phyloP scores from a whole-genome alignment of 129 eudicot genomes.

The Saposhnikovia divaricata region DNA sequence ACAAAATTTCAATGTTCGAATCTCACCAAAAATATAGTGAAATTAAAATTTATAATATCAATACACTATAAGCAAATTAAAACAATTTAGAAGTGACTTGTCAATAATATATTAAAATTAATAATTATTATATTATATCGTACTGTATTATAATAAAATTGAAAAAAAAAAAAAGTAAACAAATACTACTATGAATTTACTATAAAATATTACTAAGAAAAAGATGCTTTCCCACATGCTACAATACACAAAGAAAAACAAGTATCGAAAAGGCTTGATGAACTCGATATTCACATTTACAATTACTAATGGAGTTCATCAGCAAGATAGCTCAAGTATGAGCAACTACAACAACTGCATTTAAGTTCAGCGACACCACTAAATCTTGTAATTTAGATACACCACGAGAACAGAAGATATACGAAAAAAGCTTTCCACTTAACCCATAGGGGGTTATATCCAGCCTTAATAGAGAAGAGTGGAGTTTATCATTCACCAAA shows the following conservation, averaged over 20 bases:
- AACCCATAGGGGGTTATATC: not conserved
- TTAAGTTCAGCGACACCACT: not conserved
- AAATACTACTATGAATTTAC: too few species aligned
- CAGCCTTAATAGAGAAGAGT: not conserved
- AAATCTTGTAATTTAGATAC: not conserved
- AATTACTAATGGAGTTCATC: not conserved
- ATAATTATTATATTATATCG: too few species aligned
- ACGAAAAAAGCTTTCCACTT: not conserved
- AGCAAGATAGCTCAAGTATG: not conserved
- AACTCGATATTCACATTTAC: constrained; percentile 4
- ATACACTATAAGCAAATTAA: too few species aligned
- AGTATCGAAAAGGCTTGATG: not conserved
- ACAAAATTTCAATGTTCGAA: too few species aligned
- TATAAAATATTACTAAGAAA: too few species aligned
- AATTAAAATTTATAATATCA: too few species aligned
- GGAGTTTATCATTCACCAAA: not conserved
- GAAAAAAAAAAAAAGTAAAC: too few species aligned
- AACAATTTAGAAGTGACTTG: too few species aligned
- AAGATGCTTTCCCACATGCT: not conserved
- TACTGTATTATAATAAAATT: too few species aligned
- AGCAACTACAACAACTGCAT: not conserved
- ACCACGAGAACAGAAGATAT: not conserved
- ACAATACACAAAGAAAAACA: not conserved
- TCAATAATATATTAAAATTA: too few species aligned
- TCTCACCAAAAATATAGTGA: too few species aligned